phyloP scores from a whole-genome alignment of 106 monocot species.

The Phalaenopsis aphrodite region DNA sequence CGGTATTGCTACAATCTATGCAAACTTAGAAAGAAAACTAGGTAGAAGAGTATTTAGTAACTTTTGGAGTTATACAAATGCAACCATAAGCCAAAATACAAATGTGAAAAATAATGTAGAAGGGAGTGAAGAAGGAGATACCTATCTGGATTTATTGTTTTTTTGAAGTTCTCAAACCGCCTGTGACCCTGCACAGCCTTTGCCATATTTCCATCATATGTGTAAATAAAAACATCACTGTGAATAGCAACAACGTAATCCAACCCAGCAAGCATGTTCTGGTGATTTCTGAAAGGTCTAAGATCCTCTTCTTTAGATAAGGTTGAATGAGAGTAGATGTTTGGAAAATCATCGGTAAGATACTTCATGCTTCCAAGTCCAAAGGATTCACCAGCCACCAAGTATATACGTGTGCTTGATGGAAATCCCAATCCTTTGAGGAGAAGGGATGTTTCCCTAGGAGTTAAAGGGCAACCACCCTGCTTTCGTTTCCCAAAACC shows the following conservation, averaged over 20 bases:
- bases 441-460: slow-evolving; percentile 86
- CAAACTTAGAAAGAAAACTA: background rate
- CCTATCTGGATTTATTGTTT: slow-evolving; percentile 92
- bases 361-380: slow-evolving; percentile 82
- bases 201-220: slow-evolving; percentile 99
- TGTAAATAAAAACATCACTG: slow-evolving; percentile 91
- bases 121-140: slow-evolving; percentile 9
- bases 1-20: background rate
- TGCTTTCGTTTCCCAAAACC: slow-evolving; percentile 48
- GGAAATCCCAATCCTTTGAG: slow-evolving; percentile 84
- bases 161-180: slow-evolving; percentile 80
- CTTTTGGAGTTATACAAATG: background rate
- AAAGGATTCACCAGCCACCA: slow-evolving; percentile 89
- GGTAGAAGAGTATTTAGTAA: background rate
- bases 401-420: slow-evolving; percentile 72
- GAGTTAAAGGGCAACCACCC: slow-evolving; percentile 91
- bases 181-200: slow-evolving; percentile 97
- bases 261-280: slow-evolving; percentile 98
- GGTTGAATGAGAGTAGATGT: slow-evolving; percentile 65
- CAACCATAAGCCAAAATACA: background rate
- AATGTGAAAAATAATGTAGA: background rate
- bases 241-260: slow-evolving; percentile 90
- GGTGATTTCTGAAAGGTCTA: slow-evolving; percentile 53
- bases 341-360: slow-evolving; percentile 68
- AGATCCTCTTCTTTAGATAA: slow-evolving; percentile 71